Evolutionary conservation across 202 grass and related monocot species (phyloP), one percentile per base, ranked within the genome.

Genomic region (Schoenoplectus tabernaemontani): DNA sequence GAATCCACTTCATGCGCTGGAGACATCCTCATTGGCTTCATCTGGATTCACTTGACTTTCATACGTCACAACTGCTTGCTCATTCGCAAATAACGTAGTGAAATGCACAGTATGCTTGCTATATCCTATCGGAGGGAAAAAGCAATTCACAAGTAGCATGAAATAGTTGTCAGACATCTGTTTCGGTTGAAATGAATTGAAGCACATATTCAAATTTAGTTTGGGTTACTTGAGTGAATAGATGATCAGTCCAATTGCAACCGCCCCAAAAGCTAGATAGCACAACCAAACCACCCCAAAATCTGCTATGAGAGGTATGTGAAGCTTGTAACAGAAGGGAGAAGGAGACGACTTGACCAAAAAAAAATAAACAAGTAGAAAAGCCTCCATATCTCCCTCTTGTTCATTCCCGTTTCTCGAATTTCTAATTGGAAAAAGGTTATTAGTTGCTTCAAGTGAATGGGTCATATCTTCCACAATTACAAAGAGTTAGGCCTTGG

Each of bases 201-300:
- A 28, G 28, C 28, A 1, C 28, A 1, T 28, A 61, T 61, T 47
- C 5, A 13, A 72, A 11, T 32, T 74, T 19, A 19, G n/a, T 17
- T 59, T 43, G 12, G 12, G 39, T 86, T 88, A 92, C 91, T 90
- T 84, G 34, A 88, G 51, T 20, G 96, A 92, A 79, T 95, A 92
- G 64, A 92, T 80, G 57, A 95, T 83, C 65, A 98, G 44, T 64
- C 91, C 90, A 34, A 91, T 78, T 34, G 88, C 79, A 39, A 95
- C 96, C 47, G 86, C 30, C 73, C 65, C 57, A 44, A 95, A 87
- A 61, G 91, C 86, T 82, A 88, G 58, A 79, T 89, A 92, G 46
- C 88, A 98, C 64, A 98, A 39, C 89, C 88, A 91, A 63, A 83
- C 79, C 84, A 95, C 82, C 86, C 96, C 96, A 30, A 98, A 85